Conservation (phyloP, 495 filamentous ascomycete species). For the Penicillium arizonense region DNA sequence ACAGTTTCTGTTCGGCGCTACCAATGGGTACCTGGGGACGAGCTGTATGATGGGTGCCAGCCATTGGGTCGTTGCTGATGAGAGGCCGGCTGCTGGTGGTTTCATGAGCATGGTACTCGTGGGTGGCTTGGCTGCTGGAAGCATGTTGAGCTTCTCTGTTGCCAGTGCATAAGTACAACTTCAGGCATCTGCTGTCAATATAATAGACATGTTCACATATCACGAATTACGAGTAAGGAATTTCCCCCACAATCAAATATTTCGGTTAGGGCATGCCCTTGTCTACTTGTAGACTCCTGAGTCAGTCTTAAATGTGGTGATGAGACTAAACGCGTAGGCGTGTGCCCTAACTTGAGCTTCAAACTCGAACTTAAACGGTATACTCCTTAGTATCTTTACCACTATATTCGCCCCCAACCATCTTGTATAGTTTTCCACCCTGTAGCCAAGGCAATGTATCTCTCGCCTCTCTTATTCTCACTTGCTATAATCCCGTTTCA, state of each 20-base stretch:
- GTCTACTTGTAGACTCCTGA: neutral
- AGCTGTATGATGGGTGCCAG: conserved; percentile 88
- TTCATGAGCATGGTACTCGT: conserved; percentile 93
- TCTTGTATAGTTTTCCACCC: neutral
- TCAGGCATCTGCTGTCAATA: neutral
- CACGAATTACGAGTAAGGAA: neutral
- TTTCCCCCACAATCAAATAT: neutral
- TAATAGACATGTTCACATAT: neutral
- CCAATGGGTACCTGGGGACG: conserved; percentile 82
- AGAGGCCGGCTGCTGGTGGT: conserved; percentile 84
- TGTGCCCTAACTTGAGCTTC: neutral
- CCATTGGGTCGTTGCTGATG: conserved; percentile 71
- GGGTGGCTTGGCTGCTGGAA: conserved; percentile 77
- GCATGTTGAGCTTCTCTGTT: conserved; percentile 81
- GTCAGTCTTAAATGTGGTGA: neutral
- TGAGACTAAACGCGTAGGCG: neutral
- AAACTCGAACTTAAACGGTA: neutral
- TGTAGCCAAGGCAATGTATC: neutral
- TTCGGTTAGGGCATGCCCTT: neutral
- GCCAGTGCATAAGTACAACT: conserved; percentile 26
- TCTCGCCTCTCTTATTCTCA: no score
- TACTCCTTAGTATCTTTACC: neutral
- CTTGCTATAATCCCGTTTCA: no score
- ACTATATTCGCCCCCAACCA: neutral
- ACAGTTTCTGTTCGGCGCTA: conserved; percentile 77